phyloP scores from a whole-genome alignment of 306 rosid species.

The Quercus alba region DNA sequence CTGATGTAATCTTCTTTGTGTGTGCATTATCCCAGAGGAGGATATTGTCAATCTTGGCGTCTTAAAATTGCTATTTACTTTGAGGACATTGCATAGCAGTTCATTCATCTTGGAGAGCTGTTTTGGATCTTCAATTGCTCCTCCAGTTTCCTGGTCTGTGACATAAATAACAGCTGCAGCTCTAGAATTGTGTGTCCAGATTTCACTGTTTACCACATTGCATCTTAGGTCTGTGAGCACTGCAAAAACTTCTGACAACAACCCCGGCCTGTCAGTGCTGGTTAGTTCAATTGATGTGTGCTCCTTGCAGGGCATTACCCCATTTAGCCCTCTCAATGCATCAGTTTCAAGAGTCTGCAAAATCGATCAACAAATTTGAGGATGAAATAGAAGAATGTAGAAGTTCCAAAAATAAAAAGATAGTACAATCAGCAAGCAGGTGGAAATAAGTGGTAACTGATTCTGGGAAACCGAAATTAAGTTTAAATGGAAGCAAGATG shows the following conservation, averaged over 20 bases:
- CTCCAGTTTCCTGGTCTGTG: conserved; percentile 60
- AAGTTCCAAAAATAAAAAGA: background rate
- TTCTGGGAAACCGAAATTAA: no score
- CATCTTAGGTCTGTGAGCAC: conserved; percentile 88
- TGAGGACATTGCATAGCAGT: conserved; percentile 74
- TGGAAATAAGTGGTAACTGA: no score
- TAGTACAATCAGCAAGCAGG: no score
- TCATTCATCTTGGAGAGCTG: conserved; percentile 67
- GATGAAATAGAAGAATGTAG: background rate
- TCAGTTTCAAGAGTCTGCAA: conserved; percentile 80
- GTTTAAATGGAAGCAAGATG: no score
- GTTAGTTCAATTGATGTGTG: conserved; percentile 89
- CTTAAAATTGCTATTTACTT: conserved; percentile 64
- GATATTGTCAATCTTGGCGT: conserved; percentile 68
- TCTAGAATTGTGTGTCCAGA: conserved; percentile 92
- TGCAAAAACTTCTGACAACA: conserved; percentile 90
- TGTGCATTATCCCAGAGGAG: conserved; percentile 62
- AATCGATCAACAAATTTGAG: background rate
- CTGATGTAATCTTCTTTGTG: conserved; percentile 91
- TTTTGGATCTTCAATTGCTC: conserved; percentile 63
- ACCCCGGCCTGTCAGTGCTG: conserved; percentile 89
- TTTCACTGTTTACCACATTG: conserved; percentile 81
- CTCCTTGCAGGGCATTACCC: conserved; percentile 82
- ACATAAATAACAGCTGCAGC: conserved; percentile 94
- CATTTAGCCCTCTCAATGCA: conserved; percentile 72